Percentiles rank a stretch among this genome's conserved stretches.
Evolutionary conservation across 805 yeast species (phyloP).

Genomic region (Metschnikowia noctiluminum): DNA sequence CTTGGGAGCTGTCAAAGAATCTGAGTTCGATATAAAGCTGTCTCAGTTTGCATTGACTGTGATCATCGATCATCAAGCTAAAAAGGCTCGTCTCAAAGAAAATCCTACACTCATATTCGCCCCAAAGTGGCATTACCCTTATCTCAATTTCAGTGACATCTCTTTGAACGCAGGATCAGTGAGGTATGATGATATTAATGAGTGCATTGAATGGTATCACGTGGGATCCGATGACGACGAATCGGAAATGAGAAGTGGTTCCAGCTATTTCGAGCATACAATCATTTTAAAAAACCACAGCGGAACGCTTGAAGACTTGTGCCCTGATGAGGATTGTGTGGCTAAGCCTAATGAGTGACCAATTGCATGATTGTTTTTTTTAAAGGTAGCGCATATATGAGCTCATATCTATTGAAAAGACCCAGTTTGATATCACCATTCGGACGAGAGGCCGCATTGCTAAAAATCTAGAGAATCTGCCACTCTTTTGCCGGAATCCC

Average conservation of each 20-base stretch:
- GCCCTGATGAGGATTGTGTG: conserved; percentile 5
- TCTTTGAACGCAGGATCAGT: conserved; percentile 55
- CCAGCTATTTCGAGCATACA: conserved; percentile 23
- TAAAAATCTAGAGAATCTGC: conserved; percentile 31
- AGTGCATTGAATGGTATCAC: conserved; percentile 72
- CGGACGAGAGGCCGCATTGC: neutral
- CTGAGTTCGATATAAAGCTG: conserved; percentile 56
- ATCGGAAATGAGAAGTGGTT: conserved; percentile 8
- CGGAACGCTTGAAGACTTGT: conserved; percentile 29
- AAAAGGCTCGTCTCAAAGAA: neutral
- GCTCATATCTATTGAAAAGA: neutral
- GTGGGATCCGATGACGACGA: conserved; percentile 22
- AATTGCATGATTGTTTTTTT: neutral
- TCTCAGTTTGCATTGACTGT: conserved; percentile 50
- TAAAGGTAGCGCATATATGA: neutral
- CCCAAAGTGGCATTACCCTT: conserved; percentile 69
- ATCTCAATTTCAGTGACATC: conserved; percentile 45
- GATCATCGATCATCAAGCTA: conserved; percentile 13
- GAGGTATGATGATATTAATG: conserved; percentile 47
- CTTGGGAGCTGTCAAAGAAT: conserved; percentile 52
- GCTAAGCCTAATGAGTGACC: conserved; percentile 1
- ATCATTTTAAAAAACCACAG: conserved; percentile 37
- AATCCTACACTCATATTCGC: conserved; percentile 60
- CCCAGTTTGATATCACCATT: neutral
- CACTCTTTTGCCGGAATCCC: conserved; percentile 25